These are phyloP conservation scores for Salisapilia sapeloensis DNA, from an alignment of 352 stramenopile species.

Conservation along the genomic window DNA sequence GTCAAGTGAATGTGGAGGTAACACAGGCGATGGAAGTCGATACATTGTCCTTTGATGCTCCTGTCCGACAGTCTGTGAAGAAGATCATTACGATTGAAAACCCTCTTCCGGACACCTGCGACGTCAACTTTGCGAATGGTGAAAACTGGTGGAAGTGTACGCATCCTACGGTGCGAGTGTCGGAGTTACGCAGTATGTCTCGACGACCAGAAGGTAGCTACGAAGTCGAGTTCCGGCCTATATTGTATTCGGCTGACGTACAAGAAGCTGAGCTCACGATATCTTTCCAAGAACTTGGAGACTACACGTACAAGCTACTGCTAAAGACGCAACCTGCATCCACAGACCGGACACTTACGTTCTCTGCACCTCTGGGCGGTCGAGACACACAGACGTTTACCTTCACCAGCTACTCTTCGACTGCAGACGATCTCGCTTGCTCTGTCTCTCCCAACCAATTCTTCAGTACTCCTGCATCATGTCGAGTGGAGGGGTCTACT, in stretches of 20 bases:
- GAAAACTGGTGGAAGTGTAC: conserved; percentile 72
- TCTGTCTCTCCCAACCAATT: conserved; percentile 33
- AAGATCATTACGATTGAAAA: conserved; percentile 84
- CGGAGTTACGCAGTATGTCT: conserved; percentile 46
- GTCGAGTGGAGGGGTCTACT: conserved; percentile 25
- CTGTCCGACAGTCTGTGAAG: conserved; percentile 66
- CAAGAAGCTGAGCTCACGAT: conserved; percentile 54
- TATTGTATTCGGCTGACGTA: conserved; percentile 21
- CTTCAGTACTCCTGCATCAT: conserved; percentile 37
- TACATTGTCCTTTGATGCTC: conserved; percentile 63
- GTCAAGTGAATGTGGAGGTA: conserved; percentile 40
- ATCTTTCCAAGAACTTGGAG: conserved; percentile 67
- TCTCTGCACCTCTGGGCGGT: conserved; percentile 62
- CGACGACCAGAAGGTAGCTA: conserved; percentile 65
- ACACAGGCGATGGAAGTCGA: conserved; percentile 46
- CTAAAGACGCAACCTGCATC: conserved; percentile 55
- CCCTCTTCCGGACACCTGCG: conserved; percentile 31
- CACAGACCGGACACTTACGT: conserved; percentile 54
- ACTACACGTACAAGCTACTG: conserved; percentile 77
- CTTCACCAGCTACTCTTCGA: conserved; percentile 40
- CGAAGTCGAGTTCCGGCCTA: conserved; percentile 82
- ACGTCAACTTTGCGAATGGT: conserved; percentile 40
- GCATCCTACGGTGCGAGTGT: conserved; percentile 47
- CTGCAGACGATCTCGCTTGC: conserved; percentile 28
- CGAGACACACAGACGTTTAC: conserved; percentile 64